Base-by-base conservation (phyloP, 2,329 filamentous ascomycete genomes). In the Talaromyces sp. region DNA sequence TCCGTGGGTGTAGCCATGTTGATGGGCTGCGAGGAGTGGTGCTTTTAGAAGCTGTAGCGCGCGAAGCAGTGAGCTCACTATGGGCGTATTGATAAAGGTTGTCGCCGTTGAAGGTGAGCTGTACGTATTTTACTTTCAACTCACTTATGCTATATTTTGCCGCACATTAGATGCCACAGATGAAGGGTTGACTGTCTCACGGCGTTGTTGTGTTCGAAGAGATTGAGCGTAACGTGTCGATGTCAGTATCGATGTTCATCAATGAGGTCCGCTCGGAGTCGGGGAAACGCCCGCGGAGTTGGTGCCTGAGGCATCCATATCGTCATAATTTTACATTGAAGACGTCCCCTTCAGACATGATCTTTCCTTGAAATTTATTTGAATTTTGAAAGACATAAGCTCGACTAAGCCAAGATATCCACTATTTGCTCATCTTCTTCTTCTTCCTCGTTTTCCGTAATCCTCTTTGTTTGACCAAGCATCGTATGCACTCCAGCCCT, bases 381-480 rank as follows among this genome's bases (percentile, higher is more conserved):
- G 27, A 31, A 31, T 6, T 31, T 31, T 6, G 27, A 31, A 7
- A 7, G 27, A 25, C 9, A 47, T 25, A n/a, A 47, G 5, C 11
- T 25, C n/a, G 10, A 25, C 50, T 25, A 62, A 22, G 35, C 49
- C 68, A 82, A 81, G 65, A 83, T 69, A 66, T 83, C 81, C 62
- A 79, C 78, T 60, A 83, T 78, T 66, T 78, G 73, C 58, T 79
- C 72, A 63, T 82, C 77, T 64, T 84, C 82, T 63, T 80, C 74
- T 13, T 67, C 69, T 19, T 31, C 62, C 3, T 25, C 31, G 37
- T 73, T 47, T 15, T 50, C 27, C n/a, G 52, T 50, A 6, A 49
- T n/a, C 3, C 57, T 25, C 37, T 61, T 43, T 7, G 50, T 33
- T 72, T 69, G 65, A 22, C 52, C 41, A 19, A 69, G 70, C 67